Conservation (phyloP, 768 basidiomycete species). For the Lentinula sp. region DNA sequence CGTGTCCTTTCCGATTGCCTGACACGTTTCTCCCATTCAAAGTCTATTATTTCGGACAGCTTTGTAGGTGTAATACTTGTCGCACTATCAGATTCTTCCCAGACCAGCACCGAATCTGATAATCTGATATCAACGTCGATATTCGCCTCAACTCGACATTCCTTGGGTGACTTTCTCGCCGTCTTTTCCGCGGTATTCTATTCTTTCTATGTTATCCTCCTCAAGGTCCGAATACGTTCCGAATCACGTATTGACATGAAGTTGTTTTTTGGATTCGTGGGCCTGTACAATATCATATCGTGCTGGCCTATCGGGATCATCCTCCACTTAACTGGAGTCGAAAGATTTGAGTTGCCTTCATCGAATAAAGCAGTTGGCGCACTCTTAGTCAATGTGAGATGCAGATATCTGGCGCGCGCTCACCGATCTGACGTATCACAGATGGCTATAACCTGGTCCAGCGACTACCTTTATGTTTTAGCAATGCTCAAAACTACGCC, state of each 20-base stretch:
- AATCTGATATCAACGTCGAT: constrained; percentile 21
- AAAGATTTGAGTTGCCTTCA: constrained; percentile 68
- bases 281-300: constrained; percentile 72
- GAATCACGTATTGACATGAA: constrained; percentile 91
- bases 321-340: constrained; percentile 67
- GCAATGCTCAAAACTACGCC: constrained; percentile 98
- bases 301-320: constrained; percentile 76
- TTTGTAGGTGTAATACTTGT: constrained; percentile 83
- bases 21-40: background rate
- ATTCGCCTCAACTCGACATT: constrained; percentile 11
- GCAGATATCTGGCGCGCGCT: constrained; percentile 4
- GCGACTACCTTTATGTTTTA: constrained; percentile 81
- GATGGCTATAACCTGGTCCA: constrained; percentile 80
- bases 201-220: constrained; percentile 79
- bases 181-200: constrained; percentile 86
- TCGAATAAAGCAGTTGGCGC: constrained; percentile 41
- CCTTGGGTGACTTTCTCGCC: constrained; percentile 75
- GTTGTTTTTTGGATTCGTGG: constrained; percentile 92
- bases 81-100: constrained; percentile 75
- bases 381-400: constrained; percentile 50
- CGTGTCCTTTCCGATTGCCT: constrained; percentile 10
- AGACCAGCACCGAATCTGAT: constrained; percentile 13
- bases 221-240: constrained; percentile 79
- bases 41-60: constrained; percentile 26
- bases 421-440: constrained; percentile 20